Evolutionary conservation across 441 rosid genomes (phyloP), one percentile per base, ranked within the genome.

Genomic region (Theobroma grandiflorum): DNA sequence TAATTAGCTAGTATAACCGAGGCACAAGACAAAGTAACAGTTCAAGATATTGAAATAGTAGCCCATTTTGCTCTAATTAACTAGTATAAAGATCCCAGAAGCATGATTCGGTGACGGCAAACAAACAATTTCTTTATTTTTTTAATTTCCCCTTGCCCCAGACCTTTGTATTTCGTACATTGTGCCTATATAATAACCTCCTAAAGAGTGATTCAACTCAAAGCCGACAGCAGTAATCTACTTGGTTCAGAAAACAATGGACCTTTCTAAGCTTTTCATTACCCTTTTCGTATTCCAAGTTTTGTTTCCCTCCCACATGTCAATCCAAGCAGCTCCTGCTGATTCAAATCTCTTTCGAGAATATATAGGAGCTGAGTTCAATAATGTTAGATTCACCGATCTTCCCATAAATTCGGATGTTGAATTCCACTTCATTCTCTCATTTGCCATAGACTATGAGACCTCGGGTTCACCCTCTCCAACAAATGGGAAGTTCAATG

Each of bases 321-420:
- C 81, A 20, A 73, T 78, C 77, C 59, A 63, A 63, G 79, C 84
- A 4, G 82, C 74, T 18, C 79, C 82, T 7, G 12, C 58, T 22
- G 61, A 71, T 80, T 79, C 89, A 15, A 73, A 80, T 68, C 75
- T 82, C 20, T 87, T 84, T 82, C 61, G 88, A 47, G 90, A 84
- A 72, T 87, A 85, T 80, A 87, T 85, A 35, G 90, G 90, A 75
- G 90, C 90, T 4, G 75, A 80, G 59, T 87, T 87, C 85, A 85
- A 85, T 20, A 78, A 76, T 37, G 88, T 85, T 49, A 76, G 26
- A 52, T 87, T 87, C 85, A 83, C 81, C 14, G 85, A 87, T 45
- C 86, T 87, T 26, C 90, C 88, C 5, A 70, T 83, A 33, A 67
- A 80, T 42, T 43, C 75, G 0, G 75, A 78, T 7, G 81, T 85